Evolutionary conservation across 495 filamentous ascomycete species (phyloP), one percentile per base, ranked within the genome.

Genomic region (Parathielavia hyrcaniae): DNA sequence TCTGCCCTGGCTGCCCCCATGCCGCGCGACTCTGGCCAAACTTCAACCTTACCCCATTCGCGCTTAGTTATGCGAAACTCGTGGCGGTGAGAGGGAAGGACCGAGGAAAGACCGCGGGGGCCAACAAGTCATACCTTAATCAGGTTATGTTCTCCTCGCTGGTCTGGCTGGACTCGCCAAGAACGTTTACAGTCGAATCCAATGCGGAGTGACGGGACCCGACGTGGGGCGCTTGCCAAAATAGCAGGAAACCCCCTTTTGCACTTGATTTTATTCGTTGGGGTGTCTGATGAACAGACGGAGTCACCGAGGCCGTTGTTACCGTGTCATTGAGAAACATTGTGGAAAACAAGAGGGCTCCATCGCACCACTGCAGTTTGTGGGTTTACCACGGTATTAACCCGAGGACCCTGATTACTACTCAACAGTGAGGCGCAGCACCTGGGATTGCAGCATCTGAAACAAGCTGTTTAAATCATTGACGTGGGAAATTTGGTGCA

Each of bases 391-490:
- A n/a, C 13, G 8, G n/a, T n/a, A n/a, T n/a, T n/a, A 22, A 10
- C 26, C 39, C 50, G 12, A 11, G 11, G 13, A n/a, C n/a, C n/a
- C n/a, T n/a, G n/a, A n/a, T n/a, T n/a, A n/a, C n/a, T n/a, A n/a
- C n/a, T 44, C 46, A 36, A 57, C 38, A 30, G 26, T 22, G 50
- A 35, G 57, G 57, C 57, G 57, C 57, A 59, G 57, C 58, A 49
- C 58, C 58, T 34, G 58, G 22, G 17, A n/a, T 19, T 38, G 58
- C 58, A 60, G 50, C 50, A 55, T 60, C 58, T 60, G 58, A 60
- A 60, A 60, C 58, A 60, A 26, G 30, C 50, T 34, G 50, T 60
- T 45, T n/a, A 60, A 49, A 35, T 60, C 58, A 60, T 55, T 46
- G 45, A 22, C 38, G 44, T 0, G 45, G 58, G 51, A 3, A 2